These are phyloP conservation scores for Candida arabinofermentans DNA, from an alignment of 805 yeast species.

Conservation along the genomic window DNA sequence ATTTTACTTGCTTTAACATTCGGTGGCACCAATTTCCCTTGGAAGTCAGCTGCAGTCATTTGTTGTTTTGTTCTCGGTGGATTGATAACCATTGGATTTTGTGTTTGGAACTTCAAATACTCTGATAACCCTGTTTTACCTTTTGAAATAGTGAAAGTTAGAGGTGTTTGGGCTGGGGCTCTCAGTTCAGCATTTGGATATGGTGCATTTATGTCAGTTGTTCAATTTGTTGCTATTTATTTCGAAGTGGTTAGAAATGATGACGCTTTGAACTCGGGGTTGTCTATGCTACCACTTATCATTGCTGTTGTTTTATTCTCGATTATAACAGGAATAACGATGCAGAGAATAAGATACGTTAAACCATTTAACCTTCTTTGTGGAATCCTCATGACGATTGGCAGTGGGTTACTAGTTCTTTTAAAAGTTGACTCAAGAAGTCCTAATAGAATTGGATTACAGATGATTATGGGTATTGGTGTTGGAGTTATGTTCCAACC, in stretches of 20 bases:
- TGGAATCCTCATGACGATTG: slow-evolving; percentile 36
- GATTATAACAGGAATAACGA: slow-evolving; percentile 33
- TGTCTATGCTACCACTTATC: slow-evolving; percentile 40
- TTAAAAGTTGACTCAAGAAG: slow-evolving; percentile 35
- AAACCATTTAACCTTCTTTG: slow-evolving; percentile 38
- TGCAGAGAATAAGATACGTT: slow-evolving; percentile 36
- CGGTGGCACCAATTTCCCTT: slow-evolving; percentile 49
- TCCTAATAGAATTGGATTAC: slow-evolving; percentile 39
- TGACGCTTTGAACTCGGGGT: slow-evolving; percentile 42
- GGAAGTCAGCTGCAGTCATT: slow-evolving; percentile 53
- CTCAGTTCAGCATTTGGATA: slow-evolving; percentile 34
- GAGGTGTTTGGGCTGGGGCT: slow-evolving; percentile 36
- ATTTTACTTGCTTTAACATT: slow-evolving; percentile 50
- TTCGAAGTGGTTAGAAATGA: slow-evolving; percentile 45
- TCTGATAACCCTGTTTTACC: slow-evolving; percentile 47
- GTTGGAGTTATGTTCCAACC: slow-evolving; percentile 45
- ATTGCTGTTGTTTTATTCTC: slow-evolving; percentile 39
- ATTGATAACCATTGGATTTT: slow-evolving; percentile 31
- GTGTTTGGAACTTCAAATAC: slow-evolving; percentile 37
- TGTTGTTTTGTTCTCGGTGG: slow-evolving; percentile 45
- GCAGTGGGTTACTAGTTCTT: slow-evolving; percentile 42
- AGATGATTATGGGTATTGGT: slow-evolving; percentile 42
- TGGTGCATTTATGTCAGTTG: slow-evolving; percentile 36
- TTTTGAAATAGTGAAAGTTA: slow-evolving; percentile 31
- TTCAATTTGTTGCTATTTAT: slow-evolving; percentile 39